Evolutionary conservation across 2,329 filamentous ascomycete species (phyloP).

Genomic region (Diaporthe eres): DNA sequence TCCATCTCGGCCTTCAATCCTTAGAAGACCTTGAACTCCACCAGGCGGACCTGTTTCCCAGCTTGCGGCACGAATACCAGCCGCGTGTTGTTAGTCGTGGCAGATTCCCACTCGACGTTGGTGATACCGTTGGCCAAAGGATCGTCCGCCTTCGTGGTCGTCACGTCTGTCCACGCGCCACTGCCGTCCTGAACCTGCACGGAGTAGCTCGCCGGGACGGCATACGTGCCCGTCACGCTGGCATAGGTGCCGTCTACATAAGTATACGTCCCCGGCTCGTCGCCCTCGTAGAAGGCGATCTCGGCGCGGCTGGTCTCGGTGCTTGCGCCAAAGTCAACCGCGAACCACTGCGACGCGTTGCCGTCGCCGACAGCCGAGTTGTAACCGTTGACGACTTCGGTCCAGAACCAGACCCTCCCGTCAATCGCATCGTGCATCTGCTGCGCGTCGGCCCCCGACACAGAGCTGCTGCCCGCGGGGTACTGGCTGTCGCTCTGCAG

Average conservation of each 20-base stretch:
- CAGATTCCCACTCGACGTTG: conserved; percentile 48
- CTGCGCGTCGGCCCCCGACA: conserved; percentile 45
- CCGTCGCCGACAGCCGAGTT: conserved; percentile 49
- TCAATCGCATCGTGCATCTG: conserved; percentile 55
- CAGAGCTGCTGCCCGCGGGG: conserved; percentile 51
- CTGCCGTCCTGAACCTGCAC: conserved; percentile 46
- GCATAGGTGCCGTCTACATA: conserved; percentile 37
- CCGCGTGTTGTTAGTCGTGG: conserved; percentile 48
- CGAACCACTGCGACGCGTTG: conserved; percentile 51
- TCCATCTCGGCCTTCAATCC: neutral
- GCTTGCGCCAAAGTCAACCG: conserved; percentile 52
- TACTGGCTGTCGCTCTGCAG: conserved; percentile 48
- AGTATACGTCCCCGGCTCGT: conserved; percentile 42
- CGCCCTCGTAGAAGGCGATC: conserved; percentile 53
- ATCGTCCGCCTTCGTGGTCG: conserved; percentile 41
- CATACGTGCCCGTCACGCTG: conserved; percentile 42
- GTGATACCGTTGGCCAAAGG: conserved; percentile 55
- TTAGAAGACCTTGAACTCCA: conserved; percentile 55
- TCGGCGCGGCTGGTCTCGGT: conserved; percentile 51
- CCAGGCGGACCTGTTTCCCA: conserved; percentile 51
- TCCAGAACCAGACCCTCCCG: conserved; percentile 56
- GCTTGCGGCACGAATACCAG: conserved; percentile 51
- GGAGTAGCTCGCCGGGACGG: conserved; percentile 48
- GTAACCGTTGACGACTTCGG: conserved; percentile 56
- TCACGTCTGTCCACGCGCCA: conserved; percentile 50